phyloP scores from a whole-genome alignment of 768 basidiomycete species.

The Leccinum ochraceum region DNA sequence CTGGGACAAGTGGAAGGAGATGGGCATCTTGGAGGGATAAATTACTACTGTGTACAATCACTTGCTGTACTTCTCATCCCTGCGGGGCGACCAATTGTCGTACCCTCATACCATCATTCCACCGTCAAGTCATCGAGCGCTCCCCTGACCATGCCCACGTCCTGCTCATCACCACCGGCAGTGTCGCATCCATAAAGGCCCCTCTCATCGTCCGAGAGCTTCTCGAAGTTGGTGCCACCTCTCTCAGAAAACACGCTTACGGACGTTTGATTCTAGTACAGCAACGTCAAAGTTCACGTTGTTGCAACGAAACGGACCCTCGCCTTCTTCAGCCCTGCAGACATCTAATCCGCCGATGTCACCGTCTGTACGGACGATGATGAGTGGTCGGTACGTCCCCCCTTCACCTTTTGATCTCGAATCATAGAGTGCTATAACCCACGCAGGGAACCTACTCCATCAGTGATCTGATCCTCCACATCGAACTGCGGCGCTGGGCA shows the following conservation, averaged over 20 bases:
- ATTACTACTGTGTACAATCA: not conserved
- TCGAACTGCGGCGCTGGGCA: slow-evolving; percentile 93
- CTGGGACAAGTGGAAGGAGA: slow-evolving; percentile 89
- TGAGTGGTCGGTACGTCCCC: not conserved
- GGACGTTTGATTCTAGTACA: slow-evolving; percentile 49
- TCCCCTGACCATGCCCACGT: slow-evolving; percentile 50
- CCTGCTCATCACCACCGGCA: slow-evolving; percentile 87
- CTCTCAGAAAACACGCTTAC: not conserved
- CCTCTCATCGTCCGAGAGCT: slow-evolving; percentile 86
- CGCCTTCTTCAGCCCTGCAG: slow-evolving; percentile 66
- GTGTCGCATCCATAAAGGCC: slow-evolving; percentile 92
- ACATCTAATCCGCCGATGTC: slow-evolving; percentile 20
- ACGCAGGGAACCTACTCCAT: slow-evolving; percentile 67
- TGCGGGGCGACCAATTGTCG: slow-evolving; percentile 7
- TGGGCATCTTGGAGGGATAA: slow-evolving; percentile 64
- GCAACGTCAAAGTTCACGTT: slow-evolving; percentile 76
- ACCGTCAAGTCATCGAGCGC: slow-evolving; percentile 29
- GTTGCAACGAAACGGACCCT: slow-evolving; percentile 79
- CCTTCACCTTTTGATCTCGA: not conserved
- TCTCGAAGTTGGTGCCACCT: slow-evolving; percentile 43
- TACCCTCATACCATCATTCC: slow-evolving; percentile 1
- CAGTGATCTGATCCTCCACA: slow-evolving; percentile 93
- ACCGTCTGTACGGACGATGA: not conserved
- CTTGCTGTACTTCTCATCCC: slow-evolving; percentile 4
- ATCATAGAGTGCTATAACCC: not conserved